Base-by-base conservation (phyloP, 2,329 filamentous ascomycete species). In the Aquanectria penicillioides region DNA sequence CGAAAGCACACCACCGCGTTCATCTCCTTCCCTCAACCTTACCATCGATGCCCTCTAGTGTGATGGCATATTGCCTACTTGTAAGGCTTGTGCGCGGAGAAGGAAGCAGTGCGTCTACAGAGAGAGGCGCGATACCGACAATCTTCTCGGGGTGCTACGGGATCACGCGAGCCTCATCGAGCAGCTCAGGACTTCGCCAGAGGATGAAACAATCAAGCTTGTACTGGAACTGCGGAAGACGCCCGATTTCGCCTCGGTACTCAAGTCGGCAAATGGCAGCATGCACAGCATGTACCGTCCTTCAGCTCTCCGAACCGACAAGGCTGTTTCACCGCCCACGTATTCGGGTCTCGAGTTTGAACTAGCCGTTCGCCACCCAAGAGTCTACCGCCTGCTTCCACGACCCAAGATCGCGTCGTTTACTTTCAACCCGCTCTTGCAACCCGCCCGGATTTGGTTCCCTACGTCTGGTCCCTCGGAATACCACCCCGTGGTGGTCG, bases 311-410 rank as follows among this genome's bases (percentile, higher is more conserved):
- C 15, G 12, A 3, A 50, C 59, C 29, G 51, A 56, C 7, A 62
- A 59, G 29, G 52, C 58, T 0, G 38, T 52, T 9, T 51, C 54
- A 9, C 62, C 65, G n/a, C 64, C 65, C 12, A 59, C 54, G 10
- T 58, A 48, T 3, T 63, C 64, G 4, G 23, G 9, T 7, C 61
- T 66, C 1, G 65, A 66, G 44, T 68, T 68, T 51, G 65, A 68
- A 47, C 40, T 68, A 44, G 66, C 50, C 7, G 34, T 57, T 6
- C 61, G 61, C 3, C 65, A 68, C 40, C 37, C 5, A 9, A 47
- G 60, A 11, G 57, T 56, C 5, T 68, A 68, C 29, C 63, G n/a
- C n/a, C n/a, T n/a, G n/a, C 62, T 2, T 49, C 55, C 4, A 31
- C 66, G 5, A 25, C 59, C 2, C 65, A 65, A 2, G 22, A 68